Conservation (phyloP, 2,329 filamentous ascomycete genomes). For the Aureobasidium leucospermi region DNA sequence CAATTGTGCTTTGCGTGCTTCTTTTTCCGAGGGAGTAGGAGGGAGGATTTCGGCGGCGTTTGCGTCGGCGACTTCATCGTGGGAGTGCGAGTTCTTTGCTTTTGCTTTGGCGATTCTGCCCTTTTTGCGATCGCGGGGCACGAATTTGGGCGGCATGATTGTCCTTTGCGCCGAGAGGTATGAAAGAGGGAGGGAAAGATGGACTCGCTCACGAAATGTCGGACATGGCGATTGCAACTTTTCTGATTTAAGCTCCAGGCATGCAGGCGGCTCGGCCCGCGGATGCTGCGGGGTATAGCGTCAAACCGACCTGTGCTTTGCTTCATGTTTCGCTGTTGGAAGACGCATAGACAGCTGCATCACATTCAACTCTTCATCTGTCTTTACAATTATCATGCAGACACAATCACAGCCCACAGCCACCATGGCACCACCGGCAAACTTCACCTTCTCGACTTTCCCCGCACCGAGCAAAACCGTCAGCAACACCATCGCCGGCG, state of each 20-base stretch:
- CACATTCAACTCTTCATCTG: neutral
- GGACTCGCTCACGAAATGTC: neutral
- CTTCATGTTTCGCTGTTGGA: neutral
- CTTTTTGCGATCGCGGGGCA: slow-evolving; percentile 53
- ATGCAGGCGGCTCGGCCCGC: neutral
- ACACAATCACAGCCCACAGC: neutral
- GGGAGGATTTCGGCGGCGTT: slow-evolving; percentile 46
- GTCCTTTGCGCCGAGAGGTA: neutral
- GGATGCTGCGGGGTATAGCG: neutral
- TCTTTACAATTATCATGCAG: neutral
- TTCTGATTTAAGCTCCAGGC: slow-evolving; percentile 5
- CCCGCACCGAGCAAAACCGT: slow-evolving; percentile 31
- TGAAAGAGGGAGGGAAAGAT: neutral
- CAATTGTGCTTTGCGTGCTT: slow-evolving; percentile 43
- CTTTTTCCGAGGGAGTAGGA: slow-evolving; percentile 45
- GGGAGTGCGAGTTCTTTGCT: slow-evolving; percentile 23
- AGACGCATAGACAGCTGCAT: neutral
- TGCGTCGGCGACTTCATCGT: slow-evolving; percentile 43
- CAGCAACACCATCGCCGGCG: slow-evolving; percentile 56
- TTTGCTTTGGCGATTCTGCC: slow-evolving; percentile 58
- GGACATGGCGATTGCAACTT: slow-evolving; percentile 6
- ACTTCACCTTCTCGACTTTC: slow-evolving; percentile 51
- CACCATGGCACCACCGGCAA: slow-evolving; percentile 35
- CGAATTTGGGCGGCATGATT: slow-evolving; percentile 38
- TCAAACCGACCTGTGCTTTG: neutral